Base-by-base conservation (phyloP, 2,329 filamentous ascomycete species). In the Venturiaceae sp. region DNA sequence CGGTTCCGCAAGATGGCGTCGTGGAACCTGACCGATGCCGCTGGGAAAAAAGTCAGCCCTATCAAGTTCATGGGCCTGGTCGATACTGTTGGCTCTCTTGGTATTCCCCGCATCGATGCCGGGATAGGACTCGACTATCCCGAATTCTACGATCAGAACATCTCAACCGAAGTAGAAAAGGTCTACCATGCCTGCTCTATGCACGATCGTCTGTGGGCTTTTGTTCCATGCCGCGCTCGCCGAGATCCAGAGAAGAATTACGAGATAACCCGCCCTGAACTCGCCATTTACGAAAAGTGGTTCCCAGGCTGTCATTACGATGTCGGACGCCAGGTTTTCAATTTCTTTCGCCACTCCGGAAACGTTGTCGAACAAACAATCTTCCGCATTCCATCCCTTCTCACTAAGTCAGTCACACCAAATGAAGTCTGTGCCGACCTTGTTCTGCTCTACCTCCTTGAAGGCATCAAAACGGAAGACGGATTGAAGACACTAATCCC, bases 51-150 rank as follows among this genome's bases (percentile, higher is more conserved):
- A 23, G 52, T 54, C 5, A 21, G 32, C n/a, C 34, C 34, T 11
- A 39, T 56, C 54, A 33, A 39, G 19, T 39, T 60, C 28, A 64
- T 66, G 33, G 64, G 69, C 6, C 58, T 72, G 55, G 76, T 72
- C 66, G 75, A 77, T 37, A 77, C 75, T 0, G 75, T 77, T 11
- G 74, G 71, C 21, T 63, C 68, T 0, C 65, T 79, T 1, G 77
- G 77, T 0, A 74, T 72, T 3, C 77, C 77, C 1, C 71, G 77
- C 13, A 71, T 79, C 9, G 68, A 70, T 34, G 69, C 70, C 5
- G 70, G 69, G 0, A 63, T 70, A 13, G 70, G 70, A 5, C 65
- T 71, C 26, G 68, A 68, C 26, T 72, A 68, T 66, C 66, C 66
- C 3, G 67, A 69, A 2, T 70, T 72, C 55, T 70, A 69, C 62